A percentile compares a stretch with the other conserved stretches of the same genome.
Evolutionary conservation across 73 alveolate species (phyloP).

Genomic region (Paramecium primaurelia): DNA sequence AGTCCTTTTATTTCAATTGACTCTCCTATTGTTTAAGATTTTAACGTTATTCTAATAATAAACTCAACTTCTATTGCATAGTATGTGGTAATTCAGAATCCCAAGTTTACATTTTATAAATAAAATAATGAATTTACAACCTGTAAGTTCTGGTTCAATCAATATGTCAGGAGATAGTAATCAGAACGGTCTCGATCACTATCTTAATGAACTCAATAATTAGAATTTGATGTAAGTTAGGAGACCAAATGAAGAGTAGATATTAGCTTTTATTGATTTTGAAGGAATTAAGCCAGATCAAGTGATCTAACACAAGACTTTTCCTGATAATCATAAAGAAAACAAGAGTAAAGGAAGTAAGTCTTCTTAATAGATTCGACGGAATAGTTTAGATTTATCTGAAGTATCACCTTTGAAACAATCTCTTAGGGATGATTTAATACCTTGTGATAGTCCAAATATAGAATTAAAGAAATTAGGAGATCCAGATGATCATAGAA

Average conservation of each 20-base stretch:
- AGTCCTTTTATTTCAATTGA: not conserved
- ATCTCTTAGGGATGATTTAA: not conserved
- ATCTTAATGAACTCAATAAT: not conserved
- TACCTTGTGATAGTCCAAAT: not conserved
- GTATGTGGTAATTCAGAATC: slow-evolving; percentile 22
- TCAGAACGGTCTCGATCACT: not conserved
- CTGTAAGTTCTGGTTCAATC: slow-evolving; percentile 17
- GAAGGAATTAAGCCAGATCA: not conserved
- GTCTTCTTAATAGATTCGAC: not conserved
- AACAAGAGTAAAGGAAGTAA: not conserved
- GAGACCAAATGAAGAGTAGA: slow-evolving; percentile 39
- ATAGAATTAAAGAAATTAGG: not conserved
- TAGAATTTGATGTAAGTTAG: slow-evolving; percentile 17
- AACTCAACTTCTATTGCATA: not conserved
- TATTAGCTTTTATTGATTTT: slow-evolving; percentile 20
- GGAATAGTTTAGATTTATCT: not conserved
- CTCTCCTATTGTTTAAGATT: not conserved
- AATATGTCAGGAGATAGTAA: not conserved
- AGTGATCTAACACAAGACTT: not conserved
- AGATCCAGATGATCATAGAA: not conserved
- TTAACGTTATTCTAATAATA: not conserved
- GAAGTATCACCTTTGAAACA: slow-evolving; percentile 13
- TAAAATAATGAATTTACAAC: not conserved
- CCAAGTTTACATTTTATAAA: not conserved
- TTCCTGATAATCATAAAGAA: not conserved